A percentile compares a stretch with the other conserved stretches of the same genome.
Conservation (phyloP, 208 protist species). For the Leishmania aethiopica region DNA sequence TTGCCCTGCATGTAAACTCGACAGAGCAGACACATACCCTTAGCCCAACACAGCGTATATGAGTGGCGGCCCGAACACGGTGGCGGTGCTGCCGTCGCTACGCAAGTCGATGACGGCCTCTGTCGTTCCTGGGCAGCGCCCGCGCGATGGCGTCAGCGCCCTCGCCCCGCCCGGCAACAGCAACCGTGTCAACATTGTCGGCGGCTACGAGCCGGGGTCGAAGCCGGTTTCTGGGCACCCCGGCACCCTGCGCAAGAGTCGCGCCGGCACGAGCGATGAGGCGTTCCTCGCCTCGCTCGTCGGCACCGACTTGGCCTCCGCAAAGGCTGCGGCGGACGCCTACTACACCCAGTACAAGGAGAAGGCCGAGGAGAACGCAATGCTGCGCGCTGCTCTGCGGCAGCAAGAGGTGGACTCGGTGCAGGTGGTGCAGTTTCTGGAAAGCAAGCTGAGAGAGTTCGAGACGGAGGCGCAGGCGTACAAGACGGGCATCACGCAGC, state of each 20-base stretch:
- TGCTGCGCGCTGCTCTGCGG: conserved; percentile 49
- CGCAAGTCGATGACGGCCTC: not conserved
- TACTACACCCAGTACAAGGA: conserved; percentile 51
- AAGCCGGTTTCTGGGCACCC: not conserved
- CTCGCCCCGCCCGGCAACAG: not conserved
- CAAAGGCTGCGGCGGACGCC: conserved; percentile 45
- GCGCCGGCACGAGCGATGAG: conserved; percentile 24
- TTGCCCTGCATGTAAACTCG: not conserved
- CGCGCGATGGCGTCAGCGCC: not conserved
- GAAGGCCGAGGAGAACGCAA: conserved; percentile 45
- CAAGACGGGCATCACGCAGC: conserved; percentile 40
- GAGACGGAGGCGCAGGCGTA: conserved; percentile 33
- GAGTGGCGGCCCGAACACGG: conserved; percentile 3
- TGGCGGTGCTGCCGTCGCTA: conserved; percentile 13
- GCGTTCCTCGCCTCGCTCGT: conserved; percentile 58
- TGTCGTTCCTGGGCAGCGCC: not conserved
- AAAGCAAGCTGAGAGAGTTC: conserved; percentile 49
- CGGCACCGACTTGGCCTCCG: conserved; percentile 54
- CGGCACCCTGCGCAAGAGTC: not conserved
- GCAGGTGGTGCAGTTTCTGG: conserved; percentile 54
- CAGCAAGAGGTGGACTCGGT: conserved; percentile 62
- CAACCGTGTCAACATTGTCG: not conserved
- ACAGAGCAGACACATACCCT: not conserved
- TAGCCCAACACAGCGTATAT: not conserved
- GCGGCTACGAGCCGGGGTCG: not conserved